phyloP scores from a whole-genome alignment of 257 asterid species.

The Marsdenia floribunda region DNA sequence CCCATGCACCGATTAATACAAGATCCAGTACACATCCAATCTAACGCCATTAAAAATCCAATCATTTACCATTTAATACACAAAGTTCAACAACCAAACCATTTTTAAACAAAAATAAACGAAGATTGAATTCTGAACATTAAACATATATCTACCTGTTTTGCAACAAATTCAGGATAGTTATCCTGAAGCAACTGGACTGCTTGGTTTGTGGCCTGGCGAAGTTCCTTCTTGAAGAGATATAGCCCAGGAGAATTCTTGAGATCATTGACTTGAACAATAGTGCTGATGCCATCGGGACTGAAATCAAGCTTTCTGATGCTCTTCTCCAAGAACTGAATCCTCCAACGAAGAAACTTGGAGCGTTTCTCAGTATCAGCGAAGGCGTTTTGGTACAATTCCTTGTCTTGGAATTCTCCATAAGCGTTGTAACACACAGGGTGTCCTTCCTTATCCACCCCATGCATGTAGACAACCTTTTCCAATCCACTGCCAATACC shows the following conservation, averaged over 20 bases:
- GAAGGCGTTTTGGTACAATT: constrained; percentile 68
- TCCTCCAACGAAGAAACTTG: constrained; percentile 70
- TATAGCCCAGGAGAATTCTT: constrained; percentile 78
- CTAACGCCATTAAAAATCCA: not conserved
- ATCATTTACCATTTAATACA: too few relatives aligned
- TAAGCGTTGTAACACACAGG: constrained; percentile 83
- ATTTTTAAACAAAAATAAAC: too few relatives aligned
- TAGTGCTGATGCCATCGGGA: constrained; percentile 75
- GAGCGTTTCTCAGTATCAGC: constrained; percentile 79
- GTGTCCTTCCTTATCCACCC: constrained; percentile 83
- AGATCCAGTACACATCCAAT: not conserved
- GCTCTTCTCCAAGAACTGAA: constrained; percentile 71
- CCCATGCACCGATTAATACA: not conserved
- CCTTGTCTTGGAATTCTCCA: constrained; percentile 87
- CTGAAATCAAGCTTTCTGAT: constrained; percentile 74
- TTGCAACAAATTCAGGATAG: constrained; percentile 94
- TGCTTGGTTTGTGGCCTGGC: constrained; percentile 83
- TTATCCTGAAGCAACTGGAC: constrained; percentile 87
- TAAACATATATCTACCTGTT: constrained; percentile 49
- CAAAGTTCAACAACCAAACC: not conserved
- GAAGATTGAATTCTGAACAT: not conserved
- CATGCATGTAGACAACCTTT: constrained; percentile 73
- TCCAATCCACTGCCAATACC: constrained; percentile 57
- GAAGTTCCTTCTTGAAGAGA: constrained; percentile 73
- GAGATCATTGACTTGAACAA: constrained; percentile 82